Evolutionary conservation across 305 asterid species (phyloP), one percentile per base, ranked within the genome.

Genomic region (Rubia occidens): DNA sequence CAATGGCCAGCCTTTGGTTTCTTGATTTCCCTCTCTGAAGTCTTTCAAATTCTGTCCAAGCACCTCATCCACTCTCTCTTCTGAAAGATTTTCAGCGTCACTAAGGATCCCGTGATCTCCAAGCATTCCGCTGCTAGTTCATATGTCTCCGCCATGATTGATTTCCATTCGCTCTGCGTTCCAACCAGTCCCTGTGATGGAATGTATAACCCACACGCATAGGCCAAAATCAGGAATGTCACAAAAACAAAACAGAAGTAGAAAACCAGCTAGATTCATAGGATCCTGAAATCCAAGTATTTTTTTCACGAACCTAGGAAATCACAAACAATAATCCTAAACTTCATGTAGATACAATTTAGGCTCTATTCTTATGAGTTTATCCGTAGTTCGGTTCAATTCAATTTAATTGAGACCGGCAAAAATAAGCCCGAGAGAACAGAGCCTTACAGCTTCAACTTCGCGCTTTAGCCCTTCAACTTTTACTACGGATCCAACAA

Each of bases 61-160:
- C 15, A 86, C 81, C 47, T 74, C 76, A 37, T 86, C 89, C 40
- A 84, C 58, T 21, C 67, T 78, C 66, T 72, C 87, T 73, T 82
- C 86, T 32, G 82, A 69, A 2, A 82, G 80, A 63, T 58, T 79
- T 18, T 81, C 74, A 3, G 60, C 82, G 24, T 84, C 78, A 11
- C 53, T 65, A 10, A 80, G 63, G 5, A 79, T 45, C 56, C 24
- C 75, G 78, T 72, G 26, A 78, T 81, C 44, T 83, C 72, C 9
- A 84, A 11, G 53, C 86, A 79, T 60, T 76, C 80, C 11, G 6
- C 74, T 11, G 76, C 83, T 35, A 54, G 13, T 0, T 82, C 89
- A 56, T 74, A 76, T 18, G 83, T 78, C 70, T 82, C 74, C 45
- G 72, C 79, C 32, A 76, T 47, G 61, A 35, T n/a, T 2, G 43